Evolutionary conservation across 768 basidiomycete genomes (phyloP), one percentile per base, ranked within the genome.

Genomic region (Ramaria sp.): DNA sequence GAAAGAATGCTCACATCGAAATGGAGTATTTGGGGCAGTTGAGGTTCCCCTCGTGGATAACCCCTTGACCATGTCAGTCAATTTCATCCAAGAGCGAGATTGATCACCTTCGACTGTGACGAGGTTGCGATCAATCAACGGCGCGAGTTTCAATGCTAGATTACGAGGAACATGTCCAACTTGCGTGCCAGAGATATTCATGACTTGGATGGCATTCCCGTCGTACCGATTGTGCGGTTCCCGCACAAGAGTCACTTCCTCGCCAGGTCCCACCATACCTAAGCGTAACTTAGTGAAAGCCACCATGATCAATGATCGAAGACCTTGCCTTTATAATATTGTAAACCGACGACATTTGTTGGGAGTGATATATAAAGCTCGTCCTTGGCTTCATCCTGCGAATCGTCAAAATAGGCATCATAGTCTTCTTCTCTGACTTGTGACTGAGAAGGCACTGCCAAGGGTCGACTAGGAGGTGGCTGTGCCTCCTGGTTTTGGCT

Each of bases 221-320:
- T 93, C 91, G 64, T 84, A 86, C 45, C 27, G 59, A 65, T 91
- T 91, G 0, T 65, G 59, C 0, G 88, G 86, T 64, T 91, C 79
- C 62, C 88, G 71, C 5, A 79, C 68, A 1, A 91, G 72, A 11
- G 72, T 66, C 12, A 91, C 88, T 68, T 91, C 79, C 66, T 94
- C 90, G 20, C 86, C 88, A 1, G 79, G 68, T 15, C 83, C 88
- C 38, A 92, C 91, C 54, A 93, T 63, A 31, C 90, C 91, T 82
- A 56, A 51, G 11, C 27, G 27, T 27, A 50, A 12, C 13, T 31
- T 5, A 42, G n/a, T 33, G 9, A 50, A 27, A 54, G 4, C 50
- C 46, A 7, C 15, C 27, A 39, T 30, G 33, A 3, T 9, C 59
- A 3, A n/a, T 48, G 31, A 52, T 20, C 50, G 1, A 34, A n/a